Evolutionary conservation across 2,329 filamentous ascomycete species (phyloP), one percentile per base, ranked within the genome.

Genomic region (Pseudofabraea citricarpa): DNA sequence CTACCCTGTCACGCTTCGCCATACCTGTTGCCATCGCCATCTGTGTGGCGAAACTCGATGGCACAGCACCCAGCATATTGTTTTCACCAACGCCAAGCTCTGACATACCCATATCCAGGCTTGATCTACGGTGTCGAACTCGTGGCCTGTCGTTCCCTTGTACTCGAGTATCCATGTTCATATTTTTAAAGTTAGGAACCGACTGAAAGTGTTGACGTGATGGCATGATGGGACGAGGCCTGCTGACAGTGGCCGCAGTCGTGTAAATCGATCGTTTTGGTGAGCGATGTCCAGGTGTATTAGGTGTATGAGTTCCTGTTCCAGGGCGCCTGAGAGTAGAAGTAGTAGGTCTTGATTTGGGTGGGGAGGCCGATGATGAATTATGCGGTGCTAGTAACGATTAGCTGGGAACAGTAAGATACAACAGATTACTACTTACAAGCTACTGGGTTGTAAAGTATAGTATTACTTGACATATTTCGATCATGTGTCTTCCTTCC

Each of bases 11-110:
- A 22, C 61, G 65, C 55, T 75, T 76, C 41, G 81, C 64, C 16
- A 77, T 79, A 12, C 82, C 81, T 39, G 81, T 77, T 0, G 83
- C 83, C 68, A 85, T 80, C 7, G 79, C 83, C 77, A 93, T 83
- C 58, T 91, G 85, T 1, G 86, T 91, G 23, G 84, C 83, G 58
- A 94, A 90, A 41, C 85, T 90, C 6, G 83, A 83, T 0, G 86
- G 82, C 33, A 89, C 71, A 2, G 72, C 79, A 13, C 74, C 78
- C 16, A 83, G 70, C 24, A 81, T 77, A 24, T 79, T 80, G 32
- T 80, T 74, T 15, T 81, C 78, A 53, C 78, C 82, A 54, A 83
- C 75, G 23, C 81, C 81, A 21, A 85, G 66, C 42, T 93, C 89
- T 4, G 85, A 90, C 27, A 85, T 81, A 6, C 88, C 72, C 53